Base-by-base conservation (phyloP, 108 stramenopile genomes). In the Cyclotella atomus region DNA sequence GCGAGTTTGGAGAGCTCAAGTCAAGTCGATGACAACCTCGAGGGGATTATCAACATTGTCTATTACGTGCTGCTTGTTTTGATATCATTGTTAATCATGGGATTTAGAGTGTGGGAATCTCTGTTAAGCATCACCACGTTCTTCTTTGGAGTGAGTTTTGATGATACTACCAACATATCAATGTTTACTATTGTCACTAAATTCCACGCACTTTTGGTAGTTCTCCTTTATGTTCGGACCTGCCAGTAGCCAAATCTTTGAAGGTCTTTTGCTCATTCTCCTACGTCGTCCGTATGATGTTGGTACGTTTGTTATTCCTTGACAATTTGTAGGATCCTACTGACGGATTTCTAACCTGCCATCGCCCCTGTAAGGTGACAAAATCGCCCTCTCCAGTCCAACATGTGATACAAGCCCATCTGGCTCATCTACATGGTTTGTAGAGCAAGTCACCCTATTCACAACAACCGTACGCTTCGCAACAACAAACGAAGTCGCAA, bases 401-500 rank as follows among this genome's bases (percentile, higher is more conserved):
- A 16, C 50, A 49, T 66, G 38, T 4, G 81, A 79, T 29, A 79
- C 83, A 23, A 53, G 27, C 32, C 52, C 70, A n/a, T 70, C 76
- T 53, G 85, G 85, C 27, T 70, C 65, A 1, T 34, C 68, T 1
- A 80, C 83, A 2, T 94, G 90, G 90, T 86, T 87, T 63, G 85
- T 94, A 3, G 86, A 94, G 46, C 73, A 69, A 17, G 79, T 91
- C 14, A 79, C 84, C 43, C 71, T 91, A 24, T 89, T 81, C 59
- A 79, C 85, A 15, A 94, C 93, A 2, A 91, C 91, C 20, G 80
- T 86, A 9, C 78, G 86, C 2, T 82, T 78, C 20, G 88, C 77
- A 4, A 65, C 88, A 30, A 91, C 90, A 10, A 87, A 90, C 28
- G 91, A 94, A 63, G 83, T 77, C 0, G 84, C 89, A 28, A 89